Base-by-base conservation (phyloP, 2,329 filamentous ascomycete species). In the Trichoderma afroharzianum region DNA sequence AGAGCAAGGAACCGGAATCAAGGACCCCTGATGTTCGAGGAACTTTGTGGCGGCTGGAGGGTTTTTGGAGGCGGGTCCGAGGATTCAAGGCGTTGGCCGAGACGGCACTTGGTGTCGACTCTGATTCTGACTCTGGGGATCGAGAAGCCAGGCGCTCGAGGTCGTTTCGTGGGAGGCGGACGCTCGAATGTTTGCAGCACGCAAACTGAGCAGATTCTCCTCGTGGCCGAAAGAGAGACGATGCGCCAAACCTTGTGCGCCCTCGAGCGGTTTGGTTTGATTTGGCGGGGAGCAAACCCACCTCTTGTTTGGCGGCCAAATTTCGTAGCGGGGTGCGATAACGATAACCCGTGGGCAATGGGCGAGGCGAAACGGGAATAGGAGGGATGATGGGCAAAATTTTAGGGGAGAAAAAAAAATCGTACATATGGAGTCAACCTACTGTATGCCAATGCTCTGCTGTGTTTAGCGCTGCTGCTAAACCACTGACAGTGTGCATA, bases 311-410 rank as follows among this genome's bases (percentile, higher is more conserved):
- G 61, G 63, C 62, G 47, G 67, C 72, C 72, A 72, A 73, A 73
- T 68, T 74, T 73, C 74, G 71, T 77, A 73, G 78, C 78, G 80
- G 79, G 77, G 75, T 78, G 80, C 79, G 79, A 82, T 81, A 82
- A 81, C 77, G 80, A 81, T 81, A 81, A 81, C 79, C 78, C 79
- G 79, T 74, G 62, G 59, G 30, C 33, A 36, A 18, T 36, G 30
- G 63, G 63, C 47, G 28, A 66, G 30, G 58, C 47, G 33, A 61
- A 62, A 53, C n/a, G 57, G 57, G 57, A 43, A 55, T 21, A 28
- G 53, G 47, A 26, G 33, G 43, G 58, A 69, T 21, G 4, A 24
- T 24, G n/a, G 47, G 47, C 47, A 53, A 24, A 53, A 14, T 53
- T 53, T 24, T 24, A 53, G n/a, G 47, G 30, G 28, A 47, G 30